Conservation (phyloP, 345 rosid species). For the Pugionium cornutum region DNA sequence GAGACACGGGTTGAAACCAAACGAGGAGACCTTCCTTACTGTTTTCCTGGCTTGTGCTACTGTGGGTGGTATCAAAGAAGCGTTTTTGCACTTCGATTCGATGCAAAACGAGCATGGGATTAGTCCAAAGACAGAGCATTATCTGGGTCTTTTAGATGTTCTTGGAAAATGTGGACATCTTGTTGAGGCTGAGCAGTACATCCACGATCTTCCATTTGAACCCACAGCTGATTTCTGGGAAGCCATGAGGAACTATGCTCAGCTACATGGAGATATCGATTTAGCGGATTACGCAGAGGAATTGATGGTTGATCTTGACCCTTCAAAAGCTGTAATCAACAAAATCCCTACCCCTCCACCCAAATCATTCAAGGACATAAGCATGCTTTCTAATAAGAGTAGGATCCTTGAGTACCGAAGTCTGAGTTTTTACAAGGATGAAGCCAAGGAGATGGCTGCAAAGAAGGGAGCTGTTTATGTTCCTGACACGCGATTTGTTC, state of each 20-base stretch:
- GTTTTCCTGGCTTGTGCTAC: constrained; percentile 66
- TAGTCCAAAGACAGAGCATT: constrained; percentile 51
- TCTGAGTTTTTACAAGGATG: constrained; percentile 60
- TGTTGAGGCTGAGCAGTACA: constrained; percentile 54
- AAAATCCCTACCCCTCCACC: constrained; percentile 63
- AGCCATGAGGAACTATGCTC: constrained; percentile 55
- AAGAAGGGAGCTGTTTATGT: constrained; percentile 54
- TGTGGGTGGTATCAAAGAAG: constrained; percentile 71
- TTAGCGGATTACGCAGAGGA: constrained; percentile 65
- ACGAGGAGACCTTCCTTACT: constrained; percentile 55
- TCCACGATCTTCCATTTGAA: constrained; percentile 56
- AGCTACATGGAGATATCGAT: constrained; percentile 63
- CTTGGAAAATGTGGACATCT: constrained; percentile 71
- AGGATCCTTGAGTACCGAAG: constrained; percentile 51
- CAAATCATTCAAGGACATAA: constrained; percentile 50
- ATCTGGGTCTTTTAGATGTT: constrained; percentile 61
- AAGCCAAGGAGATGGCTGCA: constrained; percentile 53
- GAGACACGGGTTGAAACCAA: constrained; percentile 49
- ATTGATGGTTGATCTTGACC: constrained; percentile 60
- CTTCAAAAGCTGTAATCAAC: constrained; percentile 49
- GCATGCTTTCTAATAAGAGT: constrained; percentile 62
- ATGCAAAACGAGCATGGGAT: constrained; percentile 58
- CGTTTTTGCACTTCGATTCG: constrained; percentile 62
- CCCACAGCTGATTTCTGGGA: constrained; percentile 67
- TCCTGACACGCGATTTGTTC: constrained; percentile 63